A percentile compares a stretch with the other conserved stretches of the same genome.
Evolutionary conservation across 306 rosid genomes (phyloP).

Genomic region (Ziziphus jujuba): DNA sequence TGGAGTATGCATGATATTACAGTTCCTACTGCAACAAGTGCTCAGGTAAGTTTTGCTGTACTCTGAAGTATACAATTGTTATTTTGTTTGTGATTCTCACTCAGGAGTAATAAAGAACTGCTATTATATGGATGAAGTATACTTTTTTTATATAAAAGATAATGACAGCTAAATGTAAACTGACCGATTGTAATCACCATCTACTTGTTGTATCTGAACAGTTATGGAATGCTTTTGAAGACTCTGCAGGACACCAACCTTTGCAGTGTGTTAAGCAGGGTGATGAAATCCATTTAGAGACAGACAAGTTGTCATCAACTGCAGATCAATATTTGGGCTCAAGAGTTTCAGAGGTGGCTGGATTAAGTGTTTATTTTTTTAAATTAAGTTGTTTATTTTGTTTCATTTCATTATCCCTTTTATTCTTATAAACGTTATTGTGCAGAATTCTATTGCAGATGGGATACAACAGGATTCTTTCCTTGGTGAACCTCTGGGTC

Average conservation of each 20-base stretch:
- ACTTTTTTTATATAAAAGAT: not conserved
- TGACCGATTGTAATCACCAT: no score
- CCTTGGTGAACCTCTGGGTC: no score
- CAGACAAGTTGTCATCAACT: no score
- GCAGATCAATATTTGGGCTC: no score
- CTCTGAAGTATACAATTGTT: not conserved
- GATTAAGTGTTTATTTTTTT: constrained; percentile 11
- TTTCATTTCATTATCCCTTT: constrained; percentile 4
- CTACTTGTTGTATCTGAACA: no score
- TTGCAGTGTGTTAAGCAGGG: no score
- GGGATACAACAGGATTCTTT: no score
- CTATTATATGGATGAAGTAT: constrained; percentile 2
- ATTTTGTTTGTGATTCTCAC: not conserved
- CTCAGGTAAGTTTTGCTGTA: constrained; percentile 41
- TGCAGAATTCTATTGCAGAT: constrained; percentile 41
- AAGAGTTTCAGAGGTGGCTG: no score
- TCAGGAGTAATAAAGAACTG: constrained; percentile 7
- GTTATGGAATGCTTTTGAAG: no score
- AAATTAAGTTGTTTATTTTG: not conserved
- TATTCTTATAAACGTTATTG: constrained; percentile 19
- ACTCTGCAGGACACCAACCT: no score
- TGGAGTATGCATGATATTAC: constrained; percentile 44
- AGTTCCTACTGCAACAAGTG: constrained; percentile 27
- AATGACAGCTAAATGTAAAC: no score
- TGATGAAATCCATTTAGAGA: no score